These are phyloP conservation scores for Hyaloscypha hepaticicola DNA, from an alignment of 495 filamentous ascomycete genomes.

Conservation along the genomic window DNA sequence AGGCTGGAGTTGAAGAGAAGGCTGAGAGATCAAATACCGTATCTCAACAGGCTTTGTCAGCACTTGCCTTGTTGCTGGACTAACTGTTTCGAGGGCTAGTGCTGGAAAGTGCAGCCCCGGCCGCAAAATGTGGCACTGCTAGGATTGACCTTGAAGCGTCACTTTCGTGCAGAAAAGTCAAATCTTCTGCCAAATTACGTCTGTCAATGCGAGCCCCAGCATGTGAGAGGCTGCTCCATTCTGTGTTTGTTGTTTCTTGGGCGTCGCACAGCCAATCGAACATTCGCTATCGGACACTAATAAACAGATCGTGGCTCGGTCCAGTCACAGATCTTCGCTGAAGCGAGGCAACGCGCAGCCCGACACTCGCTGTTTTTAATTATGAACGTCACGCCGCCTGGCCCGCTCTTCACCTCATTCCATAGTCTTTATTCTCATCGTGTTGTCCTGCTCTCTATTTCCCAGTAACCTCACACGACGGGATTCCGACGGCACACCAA, in stretches of 20 bases:
- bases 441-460: neutral
- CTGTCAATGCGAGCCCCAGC: slow-evolving; percentile 10
- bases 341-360: neutral
- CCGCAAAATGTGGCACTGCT: too few relatives aligned
- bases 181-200: slow-evolving; percentile 5
- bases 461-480: neutral
- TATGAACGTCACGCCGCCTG: neutral
- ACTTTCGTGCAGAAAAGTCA: neutral
- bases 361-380: neutral
- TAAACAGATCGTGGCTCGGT: neutral
- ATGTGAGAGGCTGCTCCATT: neutral
- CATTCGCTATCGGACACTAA: neutral
- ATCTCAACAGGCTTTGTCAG: too few relatives aligned
- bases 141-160: neutral
- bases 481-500: neutral
- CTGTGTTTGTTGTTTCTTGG: slow-evolving; percentile 5
- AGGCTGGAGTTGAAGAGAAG: neutral
- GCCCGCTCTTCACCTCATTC: neutral
- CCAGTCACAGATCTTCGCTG: neutral
- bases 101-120: neutral
- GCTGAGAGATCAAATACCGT: too few relatives aligned
- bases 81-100: too few relatives aligned
- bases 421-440: neutral
- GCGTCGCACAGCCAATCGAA: neutral
- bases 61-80: too few relatives aligned